Evolutionary conservation across 163 green algal species (phyloP).

Genomic region (Chlamydomonas reinhardtii): DNA sequence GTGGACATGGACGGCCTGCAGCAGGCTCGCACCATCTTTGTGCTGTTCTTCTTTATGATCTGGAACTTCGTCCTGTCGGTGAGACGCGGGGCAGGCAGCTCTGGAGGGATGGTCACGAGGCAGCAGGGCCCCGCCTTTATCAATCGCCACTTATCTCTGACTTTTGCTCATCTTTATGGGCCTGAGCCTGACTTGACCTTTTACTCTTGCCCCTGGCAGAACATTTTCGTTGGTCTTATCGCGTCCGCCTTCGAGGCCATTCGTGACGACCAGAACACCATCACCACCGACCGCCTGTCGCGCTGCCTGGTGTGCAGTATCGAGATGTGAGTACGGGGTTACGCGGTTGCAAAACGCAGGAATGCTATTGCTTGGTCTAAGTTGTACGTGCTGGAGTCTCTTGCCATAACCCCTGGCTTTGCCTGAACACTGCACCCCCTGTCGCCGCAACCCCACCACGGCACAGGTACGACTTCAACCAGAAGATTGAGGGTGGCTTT

Average conservation of each 20-base stretch:
- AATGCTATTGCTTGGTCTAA: too few relatives aligned
- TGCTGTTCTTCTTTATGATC: constrained; percentile 58
- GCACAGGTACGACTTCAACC: constrained; percentile 41
- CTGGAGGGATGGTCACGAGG: too few relatives aligned
- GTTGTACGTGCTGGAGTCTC: too few relatives aligned
- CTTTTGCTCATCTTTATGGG: too few relatives aligned
- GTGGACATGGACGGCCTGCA: constrained; percentile 15
- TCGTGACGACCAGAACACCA: constrained; percentile 56
- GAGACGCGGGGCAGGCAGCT: too few relatives aligned
- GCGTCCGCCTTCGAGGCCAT: constrained; percentile 60
- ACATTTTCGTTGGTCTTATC: constrained; percentile 62
- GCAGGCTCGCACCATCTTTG: constrained; percentile 53
- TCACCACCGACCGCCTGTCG: constrained; percentile 47
- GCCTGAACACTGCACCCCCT: too few relatives aligned
- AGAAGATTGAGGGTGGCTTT: constrained; percentile 52
- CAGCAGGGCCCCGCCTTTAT: too few relatives aligned
- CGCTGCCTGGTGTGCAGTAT: constrained; percentile 54
- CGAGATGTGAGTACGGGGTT: constrained; percentile 28
- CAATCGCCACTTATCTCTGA: too few relatives aligned
- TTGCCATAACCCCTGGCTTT: too few relatives aligned
- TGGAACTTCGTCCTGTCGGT: constrained; percentile 40
- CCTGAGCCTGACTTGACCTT: not conserved
- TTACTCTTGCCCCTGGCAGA: constrained; percentile 1
- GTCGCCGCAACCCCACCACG: too few relatives aligned
- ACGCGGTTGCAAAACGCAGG: too few relatives aligned